Conservation (phyloP, 768 basidiomycete species). For the Pulveroboletus sp. region DNA sequence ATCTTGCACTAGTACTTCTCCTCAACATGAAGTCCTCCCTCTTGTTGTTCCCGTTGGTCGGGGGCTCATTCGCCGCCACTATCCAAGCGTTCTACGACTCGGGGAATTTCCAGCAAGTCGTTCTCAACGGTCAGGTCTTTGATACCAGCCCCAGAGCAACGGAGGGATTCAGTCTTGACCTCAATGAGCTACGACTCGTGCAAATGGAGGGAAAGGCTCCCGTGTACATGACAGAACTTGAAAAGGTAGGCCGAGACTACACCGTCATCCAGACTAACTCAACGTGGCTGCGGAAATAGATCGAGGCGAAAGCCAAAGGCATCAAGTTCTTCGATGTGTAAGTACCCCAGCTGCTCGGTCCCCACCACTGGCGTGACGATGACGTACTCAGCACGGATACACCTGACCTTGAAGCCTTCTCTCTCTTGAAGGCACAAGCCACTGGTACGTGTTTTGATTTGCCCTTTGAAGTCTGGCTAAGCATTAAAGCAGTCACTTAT, state of each 20-base stretch:
- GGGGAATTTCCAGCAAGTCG: conserved; percentile 15
- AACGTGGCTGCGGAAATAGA: conserved; percentile 38
- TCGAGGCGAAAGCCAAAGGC: conserved; percentile 73
- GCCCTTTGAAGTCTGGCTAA: not conserved
- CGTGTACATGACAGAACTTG: conserved; percentile 83
- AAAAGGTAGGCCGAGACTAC: conserved; percentile 51
- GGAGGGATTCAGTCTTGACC: conserved; percentile 65
- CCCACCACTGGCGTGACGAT: not conserved
- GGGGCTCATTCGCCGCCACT: conserved; percentile 20
- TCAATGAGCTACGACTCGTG: conserved; percentile 70
- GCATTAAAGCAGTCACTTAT: conserved; percentile 44
- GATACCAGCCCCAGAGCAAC: conserved; percentile 17
- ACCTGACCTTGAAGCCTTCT: conserved; percentile 50
- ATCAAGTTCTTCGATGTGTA: conserved; percentile 88
- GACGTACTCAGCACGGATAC: conserved; percentile 64
- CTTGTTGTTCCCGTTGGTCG: conserved; percentile 17
- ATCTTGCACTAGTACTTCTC: not conserved
- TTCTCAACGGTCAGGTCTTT: conserved; percentile 26
- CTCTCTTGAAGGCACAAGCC: conserved; percentile 34
- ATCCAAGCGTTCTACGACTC: conserved; percentile 8
- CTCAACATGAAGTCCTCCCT: conserved; percentile 11
- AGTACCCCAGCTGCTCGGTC: conserved; percentile 21
- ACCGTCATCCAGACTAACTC: not conserved
- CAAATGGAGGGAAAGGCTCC: conserved; percentile 69
- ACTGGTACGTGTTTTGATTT: conserved; percentile 34